Conservation (phyloP, 805 yeast genomes). For the Pichia thaimueangensis region DNA sequence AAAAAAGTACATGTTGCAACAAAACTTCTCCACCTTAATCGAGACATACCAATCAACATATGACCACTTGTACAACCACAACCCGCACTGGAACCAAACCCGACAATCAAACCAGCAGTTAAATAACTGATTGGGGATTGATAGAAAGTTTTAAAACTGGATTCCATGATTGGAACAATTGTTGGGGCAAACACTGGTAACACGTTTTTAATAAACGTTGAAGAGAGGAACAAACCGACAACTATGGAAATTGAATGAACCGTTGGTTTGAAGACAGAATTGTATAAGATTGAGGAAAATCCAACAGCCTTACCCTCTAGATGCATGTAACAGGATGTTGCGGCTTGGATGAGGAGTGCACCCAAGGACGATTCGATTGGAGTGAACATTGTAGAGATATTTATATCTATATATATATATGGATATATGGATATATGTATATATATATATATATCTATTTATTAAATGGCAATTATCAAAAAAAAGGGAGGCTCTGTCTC, state of each 20-base stretch:
- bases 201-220: constrained; percentile 16
- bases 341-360: constrained; percentile 39
- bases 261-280: constrained; percentile 24
- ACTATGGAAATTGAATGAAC: constrained; percentile 28
- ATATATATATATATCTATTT: too few species aligned
- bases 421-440: too few species aligned
- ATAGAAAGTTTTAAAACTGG: not conserved
- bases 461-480: too few species aligned
- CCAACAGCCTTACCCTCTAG: constrained; percentile 40
- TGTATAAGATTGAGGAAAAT: constrained; percentile 38
- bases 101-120: constrained; percentile 38
- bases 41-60: constrained; percentile 44
- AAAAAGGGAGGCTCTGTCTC: too few species aligned
- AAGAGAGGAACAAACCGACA: constrained; percentile 32
- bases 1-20: constrained; percentile 38
- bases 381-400: constrained; percentile 28
- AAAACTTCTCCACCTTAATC: constrained; percentile 38
- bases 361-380: constrained; percentile 40
- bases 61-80: constrained; percentile 53
- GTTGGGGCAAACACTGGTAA: constrained; percentile 26
- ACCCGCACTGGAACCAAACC: constrained; percentile 42
- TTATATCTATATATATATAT: too few species aligned
- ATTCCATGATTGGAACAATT: constrained; percentile 14
- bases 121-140: constrained; percentile 6
- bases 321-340: constrained; percentile 37